These are phyloP conservation scores for Alternaria sp. DNA, from an alignment of 2,329 filamentous ascomycete species.

Conservation along the genomic window DNA sequence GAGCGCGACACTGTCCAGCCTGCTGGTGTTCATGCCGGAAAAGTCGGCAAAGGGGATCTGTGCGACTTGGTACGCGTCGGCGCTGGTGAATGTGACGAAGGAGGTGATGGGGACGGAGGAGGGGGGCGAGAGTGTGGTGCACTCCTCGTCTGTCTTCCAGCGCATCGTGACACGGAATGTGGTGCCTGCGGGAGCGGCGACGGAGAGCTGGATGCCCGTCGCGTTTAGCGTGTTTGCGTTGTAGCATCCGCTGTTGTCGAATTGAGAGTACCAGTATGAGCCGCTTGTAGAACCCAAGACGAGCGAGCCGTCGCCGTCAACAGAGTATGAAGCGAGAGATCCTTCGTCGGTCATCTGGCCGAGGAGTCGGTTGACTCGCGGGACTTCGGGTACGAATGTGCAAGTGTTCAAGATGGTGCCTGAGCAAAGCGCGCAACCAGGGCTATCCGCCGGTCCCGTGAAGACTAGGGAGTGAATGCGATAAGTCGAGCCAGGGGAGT, in stretches of 20 bases:
- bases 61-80: constrained; percentile 4
- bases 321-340: constrained; percentile 6
- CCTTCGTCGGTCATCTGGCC: constrained; percentile 6
- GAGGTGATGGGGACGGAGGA: constrained; percentile 3
- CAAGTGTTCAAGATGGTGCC: constrained; percentile 11
- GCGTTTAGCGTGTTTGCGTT: constrained; percentile 6
- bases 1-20: constrained; percentile 8
- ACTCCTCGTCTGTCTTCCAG: constrained; percentile 6
- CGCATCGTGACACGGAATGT: constrained; percentile 5
- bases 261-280: constrained; percentile 11
- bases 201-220: constrained; percentile 4
- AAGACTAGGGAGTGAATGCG: constrained; percentile 5
- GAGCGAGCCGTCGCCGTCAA: constrained; percentile 4
- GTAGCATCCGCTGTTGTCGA: constrained; percentile 1
- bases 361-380: constrained; percentile 1
- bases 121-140: background rate
- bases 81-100: background rate
- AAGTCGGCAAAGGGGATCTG: constrained; percentile 11
- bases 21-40: constrained; percentile 8
- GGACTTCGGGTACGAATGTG: constrained; percentile 3
- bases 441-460: constrained; percentile 6
- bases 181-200: constrained; percentile 6
- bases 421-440: constrained; percentile 10
- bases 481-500: background rate
- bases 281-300: background rate